Evolutionary conservation across 345 rosid genomes (phyloP).

Genomic region (Orychophragmus violaceus): DNA sequence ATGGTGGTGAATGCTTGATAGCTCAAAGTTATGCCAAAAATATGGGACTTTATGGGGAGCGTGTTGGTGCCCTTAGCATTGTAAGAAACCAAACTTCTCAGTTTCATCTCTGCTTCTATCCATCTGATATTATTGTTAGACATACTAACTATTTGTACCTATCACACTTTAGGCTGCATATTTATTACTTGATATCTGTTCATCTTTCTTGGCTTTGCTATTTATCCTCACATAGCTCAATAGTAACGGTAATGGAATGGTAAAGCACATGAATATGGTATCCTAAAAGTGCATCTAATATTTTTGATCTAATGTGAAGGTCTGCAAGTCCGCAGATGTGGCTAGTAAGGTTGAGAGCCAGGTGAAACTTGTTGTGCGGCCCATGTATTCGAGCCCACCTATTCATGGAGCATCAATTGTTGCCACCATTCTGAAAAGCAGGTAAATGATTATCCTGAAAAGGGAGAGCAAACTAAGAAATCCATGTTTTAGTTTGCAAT

Average conservation of each 20-base stretch:
- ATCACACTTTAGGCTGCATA: not conserved
- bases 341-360: slow-evolving; percentile 70
- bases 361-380: slow-evolving; percentile 66
- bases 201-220: not conserved
- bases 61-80: slow-evolving; percentile 77
- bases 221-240: not conserved
- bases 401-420: slow-evolving; percentile 75
- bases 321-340: slow-evolving; percentile 64
- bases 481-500: not conserved
- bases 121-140: not conserved
- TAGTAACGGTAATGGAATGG: not conserved
- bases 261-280: not conserved
- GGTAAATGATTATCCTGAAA: slow-evolving; percentile 28
- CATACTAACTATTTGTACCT: not conserved
- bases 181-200: not conserved
- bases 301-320: slow-evolving; percentile 36
- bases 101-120: slow-evolving; percentile 9
- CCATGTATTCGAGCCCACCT: slow-evolving; percentile 72
- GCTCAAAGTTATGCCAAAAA: slow-evolving; percentile 76
- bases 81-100: slow-evolving; percentile 38
- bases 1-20: slow-evolving; percentile 63
- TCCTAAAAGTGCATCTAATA: not conserved
- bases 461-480: not conserved
- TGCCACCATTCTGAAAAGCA: slow-evolving; percentile 56
- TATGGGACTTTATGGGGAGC: slow-evolving; percentile 81